Conservation (phyloP, 371 early-diverging fungal genomes). For the Parasitella parasitica region DNA sequence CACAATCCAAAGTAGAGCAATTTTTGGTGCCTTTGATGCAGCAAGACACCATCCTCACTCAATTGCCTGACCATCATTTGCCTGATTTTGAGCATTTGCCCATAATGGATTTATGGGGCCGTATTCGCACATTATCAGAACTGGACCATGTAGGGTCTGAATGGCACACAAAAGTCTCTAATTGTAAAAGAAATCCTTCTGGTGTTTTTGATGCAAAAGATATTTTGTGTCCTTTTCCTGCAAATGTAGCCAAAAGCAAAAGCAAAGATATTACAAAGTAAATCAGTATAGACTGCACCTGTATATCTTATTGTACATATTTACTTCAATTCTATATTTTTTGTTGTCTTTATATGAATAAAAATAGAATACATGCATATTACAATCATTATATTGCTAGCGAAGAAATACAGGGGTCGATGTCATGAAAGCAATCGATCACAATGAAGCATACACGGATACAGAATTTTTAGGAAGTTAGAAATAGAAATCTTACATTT, state of each 20-base stretch:
- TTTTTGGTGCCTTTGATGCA: constrained; percentile 65
- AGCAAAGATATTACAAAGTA: neutral
- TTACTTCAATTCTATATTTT: neutral
- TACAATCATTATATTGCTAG: too few species aligned
- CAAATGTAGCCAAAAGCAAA: neutral
- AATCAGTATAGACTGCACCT: neutral
- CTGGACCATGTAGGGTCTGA: constrained; percentile 42
- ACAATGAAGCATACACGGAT: too few species aligned
- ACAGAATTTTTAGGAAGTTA: too few species aligned
- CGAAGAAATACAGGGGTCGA: too few species aligned
- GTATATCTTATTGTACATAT: neutral
- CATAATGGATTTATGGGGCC: constrained; percentile 58
- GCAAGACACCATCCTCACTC: constrained; percentile 29
- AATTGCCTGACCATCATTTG: constrained; percentile 11
- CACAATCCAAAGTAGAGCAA: constrained; percentile 32
- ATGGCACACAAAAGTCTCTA: constrained; percentile 49
- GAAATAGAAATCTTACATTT: too few species aligned
- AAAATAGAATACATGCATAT: too few species aligned
- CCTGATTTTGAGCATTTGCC: constrained; percentile 53
- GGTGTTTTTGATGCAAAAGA: constrained; percentile 10
- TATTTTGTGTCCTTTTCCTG: constrained; percentile 5
- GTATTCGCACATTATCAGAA: constrained; percentile 37
- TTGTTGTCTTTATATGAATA: too few species aligned
- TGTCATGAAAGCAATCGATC: too few species aligned
- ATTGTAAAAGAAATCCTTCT: constrained; percentile 20